Base-by-base conservation (phyloP, 169 alveolate species). In the Eimeria praecox region DNA sequence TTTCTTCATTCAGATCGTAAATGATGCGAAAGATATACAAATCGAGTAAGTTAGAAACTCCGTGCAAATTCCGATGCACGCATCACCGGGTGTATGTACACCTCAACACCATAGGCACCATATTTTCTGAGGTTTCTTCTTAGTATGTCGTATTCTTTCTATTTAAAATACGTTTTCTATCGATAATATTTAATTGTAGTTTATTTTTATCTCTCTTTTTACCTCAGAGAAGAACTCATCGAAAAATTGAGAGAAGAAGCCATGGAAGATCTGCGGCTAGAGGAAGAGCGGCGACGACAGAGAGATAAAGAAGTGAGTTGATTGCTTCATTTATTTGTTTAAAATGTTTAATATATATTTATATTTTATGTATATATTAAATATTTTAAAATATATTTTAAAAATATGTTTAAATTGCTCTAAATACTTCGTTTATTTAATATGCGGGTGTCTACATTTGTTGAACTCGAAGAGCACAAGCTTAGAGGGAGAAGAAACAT, bases 231-330 rank as follows among this genome's bases (percentile, higher is more conserved):
- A 22, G 96, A 85, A 14, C 95, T 96, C 49, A 52, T 96, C 14
- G 82, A 95, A n/a, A 66, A 82, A 30, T 91, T 97, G 75, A 92
- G 98, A 30, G 96, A 91, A 46, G 95, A 95, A 49, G 97, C 97
- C 16, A 14, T 94, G 62, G 97, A 93, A 44, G 98, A 97, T 30
- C 95, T 97, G 96, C 94, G 94, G 24, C 14, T 93, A 38, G 97
- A 96, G 73, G 97, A 97, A 80, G 98, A 97, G 82, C 92, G 78
- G 71, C 90, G 98, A 59, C 95, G 92, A 71, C 88, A 92, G 66
- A 46, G 95, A 16, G 98, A 97, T 78, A 86, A 91, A 69, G 96
- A 96, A 46, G 96, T 97, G 87, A 22, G 96, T 66, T 12, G n/a
- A 10, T 8, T 16, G 3, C 27, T 16, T 8, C 6, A 62, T 62